These are phyloP conservation scores for Coemansia furcata DNA, from an alignment of 192 early-diverging fungal species.

Conservation along the genomic window DNA sequence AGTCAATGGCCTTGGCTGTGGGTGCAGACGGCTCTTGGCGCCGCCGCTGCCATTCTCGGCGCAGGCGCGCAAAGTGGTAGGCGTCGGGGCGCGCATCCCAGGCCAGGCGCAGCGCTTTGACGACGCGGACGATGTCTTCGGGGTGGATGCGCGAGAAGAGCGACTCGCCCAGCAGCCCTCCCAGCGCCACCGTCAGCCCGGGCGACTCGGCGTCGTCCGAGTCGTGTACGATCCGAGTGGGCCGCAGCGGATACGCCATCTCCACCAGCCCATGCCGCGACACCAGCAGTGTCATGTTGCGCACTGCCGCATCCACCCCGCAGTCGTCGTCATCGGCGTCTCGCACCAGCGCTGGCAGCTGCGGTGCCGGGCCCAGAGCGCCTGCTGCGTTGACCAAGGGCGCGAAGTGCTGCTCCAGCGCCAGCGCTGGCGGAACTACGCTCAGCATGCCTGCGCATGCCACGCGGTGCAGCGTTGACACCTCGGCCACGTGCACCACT, in stretches of 20 bases:
- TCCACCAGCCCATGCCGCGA: slow-evolving; percentile 54
- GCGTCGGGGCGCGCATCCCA: slow-evolving; percentile 51
- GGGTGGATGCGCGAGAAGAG: slow-evolving; percentile 51
- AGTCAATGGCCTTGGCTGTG: background rate
- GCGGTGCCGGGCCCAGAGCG: slow-evolving; percentile 32
- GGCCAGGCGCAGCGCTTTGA: slow-evolving; percentile 47
- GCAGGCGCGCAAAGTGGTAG: slow-evolving; percentile 48
- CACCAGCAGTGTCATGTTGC: slow-evolving; percentile 48
- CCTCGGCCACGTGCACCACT: slow-evolving; percentile 49
- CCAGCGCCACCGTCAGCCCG: slow-evolving; percentile 31
- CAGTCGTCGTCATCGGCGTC: background rate
- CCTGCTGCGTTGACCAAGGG: slow-evolving; percentile 17
- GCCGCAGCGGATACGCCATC: slow-evolving; percentile 46
- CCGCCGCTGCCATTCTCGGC: slow-evolving; percentile 52
- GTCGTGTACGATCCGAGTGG: slow-evolving; percentile 18
- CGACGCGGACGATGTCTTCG: slow-evolving; percentile 43
- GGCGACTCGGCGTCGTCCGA: slow-evolving; percentile 14
- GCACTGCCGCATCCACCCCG: slow-evolving; percentile 15
- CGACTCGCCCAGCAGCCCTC: slow-evolving; percentile 44
- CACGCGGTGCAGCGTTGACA: slow-evolving; percentile 48
- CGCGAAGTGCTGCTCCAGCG: slow-evolving; percentile 40
- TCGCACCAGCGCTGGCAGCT: slow-evolving; percentile 25
- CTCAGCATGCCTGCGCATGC: slow-evolving; percentile 29
- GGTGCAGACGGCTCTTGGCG: slow-evolving; percentile 3
- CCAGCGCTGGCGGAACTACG: slow-evolving; percentile 44